Percentiles rank a stretch among this genome's conserved stretches.
phyloP scores from a whole-genome alignment of 805 yeast species.

The Candida suzukii region DNA sequence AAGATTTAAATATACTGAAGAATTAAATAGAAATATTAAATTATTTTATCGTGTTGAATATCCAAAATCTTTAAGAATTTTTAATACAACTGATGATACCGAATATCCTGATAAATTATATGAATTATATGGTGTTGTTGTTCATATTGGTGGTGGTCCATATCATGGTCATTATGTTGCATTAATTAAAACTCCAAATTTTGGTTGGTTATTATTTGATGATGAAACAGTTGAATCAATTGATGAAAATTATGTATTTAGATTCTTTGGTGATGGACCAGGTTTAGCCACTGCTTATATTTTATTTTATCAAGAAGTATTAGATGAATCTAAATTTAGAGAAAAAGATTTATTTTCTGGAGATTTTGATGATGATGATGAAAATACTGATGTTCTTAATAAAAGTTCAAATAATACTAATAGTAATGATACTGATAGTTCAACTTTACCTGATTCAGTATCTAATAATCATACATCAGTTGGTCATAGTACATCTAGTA shows the following conservation, averaged over 20 bases:
- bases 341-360: slow-evolving; percentile 23
- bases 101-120: slow-evolving; percentile 52
- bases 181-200: slow-evolving; percentile 65
- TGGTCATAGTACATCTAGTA: too few relatives aligned
- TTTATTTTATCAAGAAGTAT: slow-evolving; percentile 62
- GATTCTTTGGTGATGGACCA: slow-evolving; percentile 82
- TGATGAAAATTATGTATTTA: slow-evolving; percentile 72
- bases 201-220: slow-evolving; percentile 90
- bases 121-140: slow-evolving; percentile 79
- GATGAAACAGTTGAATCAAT: slow-evolving; percentile 92
- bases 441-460: background rate
- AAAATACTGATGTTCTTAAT: slow-evolving; percentile 8
- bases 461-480: background rate
- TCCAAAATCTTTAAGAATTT: slow-evolving; percentile 64
- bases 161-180: slow-evolving; percentile 96
- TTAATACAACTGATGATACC: slow-evolving; percentile 56
- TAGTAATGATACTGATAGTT: background rate
- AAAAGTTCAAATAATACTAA: background rate
- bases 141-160: slow-evolving; percentile 96
- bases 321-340: slow-evolving; percentile 30
- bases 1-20: slow-evolving; percentile 87
- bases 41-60: slow-evolving; percentile 80
- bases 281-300: slow-evolving; percentile 91
- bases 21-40: slow-evolving; percentile 72
- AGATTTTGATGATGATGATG: slow-evolving; percentile 17